Percentiles rank a stretch among this genome's conserved stretches.
Evolutionary conservation across 441 rosid genomes (phyloP).

Genomic region (Croton setiger): DNA sequence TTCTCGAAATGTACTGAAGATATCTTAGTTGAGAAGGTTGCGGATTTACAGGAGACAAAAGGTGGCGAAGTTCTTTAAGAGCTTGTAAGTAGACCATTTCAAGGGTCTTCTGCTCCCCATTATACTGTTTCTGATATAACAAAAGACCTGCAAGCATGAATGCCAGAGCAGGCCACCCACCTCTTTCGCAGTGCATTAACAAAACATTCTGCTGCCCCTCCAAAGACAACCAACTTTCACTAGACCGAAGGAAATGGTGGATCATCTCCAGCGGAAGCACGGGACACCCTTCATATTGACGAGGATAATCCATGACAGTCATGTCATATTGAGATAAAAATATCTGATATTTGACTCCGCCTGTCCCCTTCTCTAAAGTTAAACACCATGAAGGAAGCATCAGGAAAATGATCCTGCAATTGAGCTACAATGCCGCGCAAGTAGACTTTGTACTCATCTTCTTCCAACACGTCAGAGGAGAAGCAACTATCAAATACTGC

Average conservation of each 20-base stretch:
- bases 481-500: slow-evolving; percentile 98
- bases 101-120: slow-evolving; percentile 91
- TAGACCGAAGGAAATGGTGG: slow-evolving; percentile 79
- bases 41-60: slow-evolving; percentile 73
- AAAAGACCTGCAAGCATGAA: slow-evolving; percentile 93
- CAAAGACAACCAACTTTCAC: slow-evolving; percentile 89
- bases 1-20: slow-evolving; percentile 91
- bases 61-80: slow-evolving; percentile 78
- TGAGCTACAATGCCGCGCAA: slow-evolving; percentile 89
- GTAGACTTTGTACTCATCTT: slow-evolving; percentile 88
- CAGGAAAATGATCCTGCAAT: slow-evolving; percentile 90
- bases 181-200: slow-evolving; percentile 90
- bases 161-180: slow-evolving; percentile 96
- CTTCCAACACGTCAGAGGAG: slow-evolving; percentile 84
- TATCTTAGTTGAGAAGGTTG: slow-evolving; percentile 95
- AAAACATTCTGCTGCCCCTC: slow-evolving; percentile 92
- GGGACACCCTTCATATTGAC: slow-evolving; percentile 81
- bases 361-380: slow-evolving; percentile 92
- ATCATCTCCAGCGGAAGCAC: slow-evolving; percentile 88
- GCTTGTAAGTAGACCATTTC: slow-evolving; percentile 98
- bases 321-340: slow-evolving; percentile 81
- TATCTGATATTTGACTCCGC: slow-evolving; percentile 77
- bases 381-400: slow-evolving; percentile 94
- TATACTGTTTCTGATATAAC: slow-evolving; percentile 74
- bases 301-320: slow-evolving; percentile 98